phyloP scores from a whole-genome alignment of 2,329 filamentous ascomycete genomes.

The Alternaria burnsii region DNA sequence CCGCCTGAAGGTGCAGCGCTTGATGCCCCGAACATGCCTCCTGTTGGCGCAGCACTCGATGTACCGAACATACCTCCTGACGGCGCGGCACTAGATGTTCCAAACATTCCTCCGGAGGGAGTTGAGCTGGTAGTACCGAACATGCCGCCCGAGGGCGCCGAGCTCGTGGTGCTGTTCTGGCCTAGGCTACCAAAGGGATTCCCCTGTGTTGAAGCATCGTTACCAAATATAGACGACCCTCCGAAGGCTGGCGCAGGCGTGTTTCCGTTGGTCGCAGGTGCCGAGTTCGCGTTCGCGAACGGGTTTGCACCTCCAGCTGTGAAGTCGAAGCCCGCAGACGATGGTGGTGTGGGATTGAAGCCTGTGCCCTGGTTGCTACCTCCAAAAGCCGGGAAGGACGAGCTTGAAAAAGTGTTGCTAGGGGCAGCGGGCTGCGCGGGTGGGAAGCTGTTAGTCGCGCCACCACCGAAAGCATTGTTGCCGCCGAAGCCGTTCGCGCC shows the following conservation, averaged over 20 bases:
- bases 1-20: constrained; percentile 6
- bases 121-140: constrained; percentile 11
- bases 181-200: constrained; percentile 32
- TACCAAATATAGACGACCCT: constrained; percentile 20
- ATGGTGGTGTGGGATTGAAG: constrained; percentile 40
- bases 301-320: constrained; percentile 32
- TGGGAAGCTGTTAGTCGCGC: constrained; percentile 44
- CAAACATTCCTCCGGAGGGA: constrained; percentile 7
- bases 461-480: constrained; percentile 27
- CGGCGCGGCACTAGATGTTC: constrained; percentile 16
- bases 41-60: constrained; percentile 6
- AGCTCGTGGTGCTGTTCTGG: constrained; percentile 24
- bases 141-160: constrained; percentile 7
- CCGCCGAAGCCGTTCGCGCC: constrained; percentile 18
- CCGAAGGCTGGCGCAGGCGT: constrained; percentile 26
- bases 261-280: constrained; percentile 34
- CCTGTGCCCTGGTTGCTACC: constrained; percentile 24
- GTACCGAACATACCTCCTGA: constrained; percentile 17
- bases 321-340: constrained; percentile 40
- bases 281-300: constrained; percentile 29
- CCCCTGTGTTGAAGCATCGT: constrained; percentile 28
- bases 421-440: constrained; percentile 37
- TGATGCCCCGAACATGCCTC: constrained; percentile 5
- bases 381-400: constrained; percentile 46
- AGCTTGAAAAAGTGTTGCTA: constrained; percentile 38